Evolutionary conservation across 2,329 filamentous ascomycete genomes (phyloP).

Genomic region (Neonectria ditissima): DNA sequence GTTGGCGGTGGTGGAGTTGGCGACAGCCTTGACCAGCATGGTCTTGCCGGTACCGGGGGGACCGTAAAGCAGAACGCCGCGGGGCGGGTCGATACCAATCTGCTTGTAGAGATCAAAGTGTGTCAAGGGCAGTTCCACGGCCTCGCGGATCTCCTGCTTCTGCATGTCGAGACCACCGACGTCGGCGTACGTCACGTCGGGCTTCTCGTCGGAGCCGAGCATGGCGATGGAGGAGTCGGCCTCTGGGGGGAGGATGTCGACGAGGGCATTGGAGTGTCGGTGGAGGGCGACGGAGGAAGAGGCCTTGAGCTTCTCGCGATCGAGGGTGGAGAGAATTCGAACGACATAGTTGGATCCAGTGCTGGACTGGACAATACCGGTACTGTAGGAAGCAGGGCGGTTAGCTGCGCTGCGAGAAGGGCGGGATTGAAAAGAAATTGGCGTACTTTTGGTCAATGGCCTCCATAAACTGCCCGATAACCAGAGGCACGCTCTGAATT

Average conservation of each 20-base stretch:
- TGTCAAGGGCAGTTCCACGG: constrained; percentile 94
- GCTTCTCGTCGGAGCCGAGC: constrained; percentile 96
- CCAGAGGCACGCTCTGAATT: constrained; percentile 96
- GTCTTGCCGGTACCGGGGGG: constrained; percentile 97
- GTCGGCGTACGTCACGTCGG: constrained; percentile 97
- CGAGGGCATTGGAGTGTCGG: constrained; percentile 97
- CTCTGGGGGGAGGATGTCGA: constrained; percentile 98
- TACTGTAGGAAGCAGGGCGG: constrained; percentile 66
- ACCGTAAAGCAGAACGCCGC: constrained; percentile 95
- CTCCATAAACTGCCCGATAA: constrained; percentile 99
- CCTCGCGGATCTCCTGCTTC: constrained; percentile 99
- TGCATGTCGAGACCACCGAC: constrained; percentile 99
- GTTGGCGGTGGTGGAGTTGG: constrained; percentile 96
- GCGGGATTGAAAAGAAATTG: constrained; percentile 12
- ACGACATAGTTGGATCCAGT: constrained; percentile 99
- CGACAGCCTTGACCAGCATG: constrained; percentile 97
- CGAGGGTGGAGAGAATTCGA: constrained; percentile 96
- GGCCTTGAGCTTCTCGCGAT: constrained; percentile 97
- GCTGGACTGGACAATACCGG: constrained; percentile 97
- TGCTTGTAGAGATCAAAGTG: constrained; percentile 99
- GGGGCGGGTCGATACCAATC: constrained; percentile 97
- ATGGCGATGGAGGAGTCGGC: constrained; percentile 99
- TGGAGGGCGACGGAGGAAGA: constrained; percentile 98
- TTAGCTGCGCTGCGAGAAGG: constrained; percentile 21
- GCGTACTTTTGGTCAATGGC: constrained; percentile 97